These are phyloP conservation scores for Austropuccinia psidii DNA, from an alignment of 1,284 basidiomycete genomes.

Conservation along the genomic window DNA sequence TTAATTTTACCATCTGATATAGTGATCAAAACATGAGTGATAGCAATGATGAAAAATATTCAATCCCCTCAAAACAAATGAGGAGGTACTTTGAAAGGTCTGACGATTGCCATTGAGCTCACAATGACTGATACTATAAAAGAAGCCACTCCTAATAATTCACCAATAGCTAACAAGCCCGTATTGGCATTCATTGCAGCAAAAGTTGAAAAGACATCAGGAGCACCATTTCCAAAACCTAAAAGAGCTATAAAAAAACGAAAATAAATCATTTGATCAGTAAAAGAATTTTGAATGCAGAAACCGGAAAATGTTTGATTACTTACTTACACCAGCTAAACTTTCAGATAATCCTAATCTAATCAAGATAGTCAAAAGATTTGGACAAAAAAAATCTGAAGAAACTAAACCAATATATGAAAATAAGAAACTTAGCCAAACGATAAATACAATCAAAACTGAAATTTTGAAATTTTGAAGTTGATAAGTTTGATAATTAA, in stretches of 20 bases:
- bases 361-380: slow-evolving; percentile 71
- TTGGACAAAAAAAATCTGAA: slow-evolving; percentile 91
- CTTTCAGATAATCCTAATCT: slow-evolving; percentile 77
- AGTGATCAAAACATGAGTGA: slow-evolving; percentile 64
- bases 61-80: slow-evolving; percentile 84
- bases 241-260: slow-evolving; percentile 58
- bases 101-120: slow-evolving; percentile 91
- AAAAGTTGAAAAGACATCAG: slow-evolving; percentile 71
- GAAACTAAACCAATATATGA: slow-evolving; percentile 81
- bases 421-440: slow-evolving; percentile 77
- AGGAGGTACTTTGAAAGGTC: slow-evolving; percentile 74
- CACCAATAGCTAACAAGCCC: slow-evolving; percentile 83
- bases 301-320: neutral
- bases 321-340: slow-evolving; percentile 52
- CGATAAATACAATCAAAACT: slow-evolving; percentile 57
- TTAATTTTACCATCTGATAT: slow-evolving; percentile 69
- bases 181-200: slow-evolving; percentile 79
- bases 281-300: neutral
- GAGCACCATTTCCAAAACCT: slow-evolving; percentile 68
- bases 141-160: slow-evolving; percentile 85
- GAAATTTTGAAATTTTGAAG: no score
- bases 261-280: slow-evolving; percentile 17
- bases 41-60: slow-evolving; percentile 78
- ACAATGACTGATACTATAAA: slow-evolving; percentile 92
- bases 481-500: no score